Base-by-base conservation (phyloP, 805 yeast species). In the Sugiyamaella chiloensis region DNA sequence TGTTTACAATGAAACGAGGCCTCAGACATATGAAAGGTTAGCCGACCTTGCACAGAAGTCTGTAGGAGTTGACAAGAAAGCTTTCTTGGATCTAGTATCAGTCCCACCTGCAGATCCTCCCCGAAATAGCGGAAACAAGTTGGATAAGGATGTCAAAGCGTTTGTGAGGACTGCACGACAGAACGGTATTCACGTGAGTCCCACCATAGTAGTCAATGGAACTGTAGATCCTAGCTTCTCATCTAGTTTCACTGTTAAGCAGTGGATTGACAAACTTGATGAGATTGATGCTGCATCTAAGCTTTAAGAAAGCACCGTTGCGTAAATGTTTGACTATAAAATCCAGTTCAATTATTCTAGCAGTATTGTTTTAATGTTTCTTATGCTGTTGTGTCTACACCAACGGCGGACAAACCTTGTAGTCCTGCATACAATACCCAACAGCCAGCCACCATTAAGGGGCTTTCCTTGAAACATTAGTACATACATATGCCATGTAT, bases 181-280 rank as follows among this genome's bases (percentile, higher is more conserved):
- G 50, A 77, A 81, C 35, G 88, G 91, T 37, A 78, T 85, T 31
- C 96, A 88, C 61, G 82, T 85, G n/a, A 85, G 93, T 2, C 96
- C 96, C 17, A 82, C 93, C 3, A 85, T 86, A 11, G 64, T 76
- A 17, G 68, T 87, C 32, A 77, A 87, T 62, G 96, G 96, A 1
- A 77, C 84, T 42, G 71, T 72, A 19, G 76, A 75, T 53, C 69
- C 71, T 29, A 57, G 71, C 5, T 74, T 87, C 58, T 85, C 83
- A 57, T 80, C 88, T 36, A 79, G 88, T 6, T 76, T 81, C 43
- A 68, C 77, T 4, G 58, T 71, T 4, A 80, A 71, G 2, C 73
- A 72, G 9, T 70, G 75, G 75, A 19, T 56, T 11, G 62, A 59
- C 43, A 59, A 58, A 51, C 51, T 60, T 17, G 40, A 21, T 29